Conservation (phyloP, 2,329 filamentous ascomycete species). For the Neonectria magnoliae region DNA sequence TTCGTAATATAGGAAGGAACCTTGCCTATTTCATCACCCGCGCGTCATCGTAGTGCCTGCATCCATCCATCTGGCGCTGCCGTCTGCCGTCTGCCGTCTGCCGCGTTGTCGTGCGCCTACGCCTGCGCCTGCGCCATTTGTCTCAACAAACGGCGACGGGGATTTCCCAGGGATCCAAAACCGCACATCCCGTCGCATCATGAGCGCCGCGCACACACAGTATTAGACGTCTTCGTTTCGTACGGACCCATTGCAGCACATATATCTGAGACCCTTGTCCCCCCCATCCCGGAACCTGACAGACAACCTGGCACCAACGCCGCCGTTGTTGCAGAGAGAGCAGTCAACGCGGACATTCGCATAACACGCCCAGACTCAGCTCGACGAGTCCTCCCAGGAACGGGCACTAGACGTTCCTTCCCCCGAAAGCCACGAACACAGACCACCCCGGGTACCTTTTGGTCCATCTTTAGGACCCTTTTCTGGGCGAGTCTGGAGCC, state of each 20-base stretch:
- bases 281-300: not conserved
- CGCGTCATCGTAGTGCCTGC: constrained; percentile 8
- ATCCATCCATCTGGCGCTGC: not conserved
- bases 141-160: constrained; percentile 10
- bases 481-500: not conserved
- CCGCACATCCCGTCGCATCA: not conserved
- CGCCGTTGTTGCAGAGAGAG: constrained; percentile 15
- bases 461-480: not conserved
- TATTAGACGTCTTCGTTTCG: not conserved
- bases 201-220: too few species aligned
- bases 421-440: not conserved
- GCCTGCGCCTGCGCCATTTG: constrained; percentile 15
- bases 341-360: not conserved
- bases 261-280: constrained; percentile 27
- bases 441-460: not conserved
- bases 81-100: constrained; percentile 11
- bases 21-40: not conserved
- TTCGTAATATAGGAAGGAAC: not conserved
- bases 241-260: not conserved
- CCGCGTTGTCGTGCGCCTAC: not conserved
- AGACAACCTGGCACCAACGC: constrained; percentile 18
- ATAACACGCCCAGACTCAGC: not conserved
- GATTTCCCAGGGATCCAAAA: not conserved
- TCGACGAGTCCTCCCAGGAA: not conserved
- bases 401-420: not conserved